Percentiles rank a stretch among this genome's conserved stretches.
Conservation (phyloP, 257 asterid species). For the Solanum paucissectum region DNA sequence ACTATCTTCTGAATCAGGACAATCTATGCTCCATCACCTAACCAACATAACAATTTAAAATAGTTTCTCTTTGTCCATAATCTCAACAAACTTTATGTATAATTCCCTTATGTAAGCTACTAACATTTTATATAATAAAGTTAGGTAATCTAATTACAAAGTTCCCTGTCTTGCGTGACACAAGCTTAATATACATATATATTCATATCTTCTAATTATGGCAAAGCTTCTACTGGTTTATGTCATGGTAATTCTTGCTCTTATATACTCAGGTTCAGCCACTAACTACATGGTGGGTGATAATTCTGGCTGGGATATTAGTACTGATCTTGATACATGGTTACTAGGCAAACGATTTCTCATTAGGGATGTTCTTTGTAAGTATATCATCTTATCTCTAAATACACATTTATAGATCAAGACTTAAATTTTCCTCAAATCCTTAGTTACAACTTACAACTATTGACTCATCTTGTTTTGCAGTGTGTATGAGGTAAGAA, state of each 20-base stretch:
- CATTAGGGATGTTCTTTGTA: constrained; percentile 22
- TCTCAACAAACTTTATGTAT: background rate
- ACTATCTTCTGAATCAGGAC: constrained; percentile 38
- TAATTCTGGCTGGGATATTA: constrained; percentile 79
- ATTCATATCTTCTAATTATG: constrained; percentile 18
- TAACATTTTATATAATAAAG: background rate
- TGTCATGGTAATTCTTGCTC: constrained; percentile 9
- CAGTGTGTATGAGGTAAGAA: constrained; percentile 50
- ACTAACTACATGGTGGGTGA: constrained; percentile 52
- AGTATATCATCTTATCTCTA: background rate
- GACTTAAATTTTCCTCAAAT: background rate
- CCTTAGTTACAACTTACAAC: background rate
- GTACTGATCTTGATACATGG: constrained; percentile 76
- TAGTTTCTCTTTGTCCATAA: background rate
- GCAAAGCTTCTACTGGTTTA: constrained; percentile 13
- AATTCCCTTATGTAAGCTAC: background rate
- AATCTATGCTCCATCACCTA: constrained; percentile 1
- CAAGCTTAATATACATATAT: background rate
- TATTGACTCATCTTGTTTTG: background rate
- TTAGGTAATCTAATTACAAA: constrained; percentile 46
- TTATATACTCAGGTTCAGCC: constrained; percentile 30
- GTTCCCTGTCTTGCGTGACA: background rate
- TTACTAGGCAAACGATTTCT: constrained; percentile 29
- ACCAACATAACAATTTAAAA: background rate
- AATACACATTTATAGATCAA: background rate